phyloP scores from a whole-genome alignment of 148 eudicot species.

The Camellia japonica region DNA sequence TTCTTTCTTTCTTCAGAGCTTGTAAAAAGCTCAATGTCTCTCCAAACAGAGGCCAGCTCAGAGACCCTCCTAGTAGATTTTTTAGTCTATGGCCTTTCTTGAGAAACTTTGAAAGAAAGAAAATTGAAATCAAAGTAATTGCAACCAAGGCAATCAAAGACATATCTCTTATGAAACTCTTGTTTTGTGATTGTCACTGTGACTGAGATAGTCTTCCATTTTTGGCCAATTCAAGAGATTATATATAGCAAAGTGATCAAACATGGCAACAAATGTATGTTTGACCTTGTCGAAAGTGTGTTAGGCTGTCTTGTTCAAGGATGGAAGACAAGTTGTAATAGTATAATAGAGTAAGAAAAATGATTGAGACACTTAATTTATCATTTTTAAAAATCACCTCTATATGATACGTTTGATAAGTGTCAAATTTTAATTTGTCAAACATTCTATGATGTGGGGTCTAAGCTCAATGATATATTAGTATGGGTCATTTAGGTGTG shows the following conservation, averaged over 20 bases:
- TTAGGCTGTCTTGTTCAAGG: too few relatives aligned
- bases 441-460: too few relatives aligned
- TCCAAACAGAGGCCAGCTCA: conserved; percentile 22
- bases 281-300: too few relatives aligned
- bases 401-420: too few relatives aligned
- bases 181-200: neutral
- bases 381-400: too few relatives aligned
- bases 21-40: conserved; percentile 25
- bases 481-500: too few relatives aligned
- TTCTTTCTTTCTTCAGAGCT: conserved; percentile 15
- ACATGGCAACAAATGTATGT: too few relatives aligned
- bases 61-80: conserved; percentile 18
- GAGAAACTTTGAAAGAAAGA: conserved; percentile 16
- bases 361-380: too few relatives aligned
- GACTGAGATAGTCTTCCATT: neutral
- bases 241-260: neutral
- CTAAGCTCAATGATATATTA: too few relatives aligned
- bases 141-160: conserved; percentile 13
- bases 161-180: conserved; percentile 4
- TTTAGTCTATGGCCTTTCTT: neutral
- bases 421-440: too few relatives aligned
- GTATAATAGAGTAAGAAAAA: too few relatives aligned
- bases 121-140: conserved; percentile 7
- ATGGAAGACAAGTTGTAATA: too few relatives aligned
- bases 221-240: neutral